Percentiles rank a stretch among this genome's conserved stretches.
Conservation (phyloP, 139 green algal species). For the Tetraselmis striata region DNA sequence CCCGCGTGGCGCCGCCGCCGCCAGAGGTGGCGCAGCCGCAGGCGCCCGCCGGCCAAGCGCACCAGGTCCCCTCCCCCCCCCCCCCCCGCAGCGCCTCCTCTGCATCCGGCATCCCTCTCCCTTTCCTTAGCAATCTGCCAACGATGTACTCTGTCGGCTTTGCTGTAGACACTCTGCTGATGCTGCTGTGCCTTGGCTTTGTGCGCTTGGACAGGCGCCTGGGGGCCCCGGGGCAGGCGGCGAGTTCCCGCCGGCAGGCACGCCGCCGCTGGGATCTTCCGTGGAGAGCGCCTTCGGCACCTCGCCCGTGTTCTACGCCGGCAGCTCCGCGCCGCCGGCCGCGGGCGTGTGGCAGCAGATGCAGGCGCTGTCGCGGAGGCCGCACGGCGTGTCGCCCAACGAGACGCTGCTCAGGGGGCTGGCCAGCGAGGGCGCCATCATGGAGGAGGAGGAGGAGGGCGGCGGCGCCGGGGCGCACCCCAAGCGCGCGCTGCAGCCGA, state of each 20-base stretch:
- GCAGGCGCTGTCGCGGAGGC: background rate
- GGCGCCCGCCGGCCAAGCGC: too few relatives aligned
- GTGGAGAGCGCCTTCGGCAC: background rate
- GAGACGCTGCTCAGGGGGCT: background rate
- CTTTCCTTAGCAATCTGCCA: too few relatives aligned
- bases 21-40: too few relatives aligned
- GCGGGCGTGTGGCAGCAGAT: background rate
- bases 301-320: background rate
- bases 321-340: background rate
- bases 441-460: background rate
- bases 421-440: background rate
- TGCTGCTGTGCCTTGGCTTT: too few relatives aligned
- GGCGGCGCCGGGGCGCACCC: too few relatives aligned
- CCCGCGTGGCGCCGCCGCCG: background rate
- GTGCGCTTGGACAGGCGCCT: too few relatives aligned
- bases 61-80: too few relatives aligned
- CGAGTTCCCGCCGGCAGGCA: background rate
- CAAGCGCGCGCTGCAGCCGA: background rate
- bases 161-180: too few relatives aligned
- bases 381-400: background rate
- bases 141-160: too few relatives aligned
- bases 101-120: too few relatives aligned
- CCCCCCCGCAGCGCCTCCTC: too few relatives aligned
- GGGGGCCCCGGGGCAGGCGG: too few relatives aligned
- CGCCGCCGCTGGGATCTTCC: background rate